These are phyloP conservation scores for Backusella westeae DNA, from an alignment of 192 early-diverging fungal species.

Conservation along the genomic window DNA sequence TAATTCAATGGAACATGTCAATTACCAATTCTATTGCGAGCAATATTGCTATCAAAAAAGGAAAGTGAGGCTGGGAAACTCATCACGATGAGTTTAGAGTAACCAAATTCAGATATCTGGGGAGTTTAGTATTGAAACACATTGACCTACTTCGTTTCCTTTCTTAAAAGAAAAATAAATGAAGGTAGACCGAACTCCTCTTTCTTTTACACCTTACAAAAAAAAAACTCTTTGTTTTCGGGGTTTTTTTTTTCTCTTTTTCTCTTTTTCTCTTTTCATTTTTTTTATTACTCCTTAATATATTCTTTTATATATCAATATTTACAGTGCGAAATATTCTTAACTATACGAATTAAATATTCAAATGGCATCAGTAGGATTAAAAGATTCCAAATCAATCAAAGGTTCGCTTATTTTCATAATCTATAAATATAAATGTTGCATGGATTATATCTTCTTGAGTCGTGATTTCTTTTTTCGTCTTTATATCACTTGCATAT, in stretches of 20 bases:
- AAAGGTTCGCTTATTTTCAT: conserved; percentile 11
- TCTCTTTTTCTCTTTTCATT: neutral
- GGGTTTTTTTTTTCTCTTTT: neutral
- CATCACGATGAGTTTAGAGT: neutral
- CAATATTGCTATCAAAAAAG: neutral
- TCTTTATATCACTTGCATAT: conserved; percentile 2
- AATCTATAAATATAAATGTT: conserved; percentile 7
- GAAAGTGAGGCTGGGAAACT: neutral
- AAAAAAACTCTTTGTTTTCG: neutral
- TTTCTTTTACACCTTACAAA: conserved; percentile 7
- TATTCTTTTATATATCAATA: neutral
- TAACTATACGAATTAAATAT: neutral
- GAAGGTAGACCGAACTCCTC: neutral
- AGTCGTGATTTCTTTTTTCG: neutral
- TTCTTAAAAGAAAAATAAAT: conserved; percentile 9
- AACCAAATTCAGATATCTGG: conserved; percentile 18
- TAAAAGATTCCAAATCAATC: conserved; percentile 11
- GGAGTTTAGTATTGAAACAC: conserved; percentile 27
- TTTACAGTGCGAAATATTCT: neutral
- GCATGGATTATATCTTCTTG: neutral
- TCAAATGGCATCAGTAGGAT: neutral
- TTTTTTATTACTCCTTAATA: neutral
- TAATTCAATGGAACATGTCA: conserved; percentile 1
- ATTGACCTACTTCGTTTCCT: conserved; percentile 23
- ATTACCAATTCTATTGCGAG: neutral